Evolutionary conservation across 139 green algal genomes (phyloP).

Genomic region (Closterium sp.): DNA sequence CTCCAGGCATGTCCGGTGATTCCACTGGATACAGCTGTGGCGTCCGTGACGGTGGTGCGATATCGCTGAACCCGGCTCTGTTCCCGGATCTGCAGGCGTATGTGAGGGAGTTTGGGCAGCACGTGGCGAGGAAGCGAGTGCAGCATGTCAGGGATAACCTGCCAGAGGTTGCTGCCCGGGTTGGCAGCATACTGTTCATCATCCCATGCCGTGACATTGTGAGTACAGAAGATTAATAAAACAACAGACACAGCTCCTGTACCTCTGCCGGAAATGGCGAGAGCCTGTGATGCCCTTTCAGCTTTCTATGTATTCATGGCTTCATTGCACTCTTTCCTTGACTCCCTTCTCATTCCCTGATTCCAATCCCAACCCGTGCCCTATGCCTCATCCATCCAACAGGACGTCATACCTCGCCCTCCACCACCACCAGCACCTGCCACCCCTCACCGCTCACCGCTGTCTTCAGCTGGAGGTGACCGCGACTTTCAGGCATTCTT

Average conservation of each 20-base stretch:
- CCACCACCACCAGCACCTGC: not conserved
- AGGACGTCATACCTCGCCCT: not conserved
- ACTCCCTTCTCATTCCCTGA: not conserved
- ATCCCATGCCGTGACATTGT: not conserved
- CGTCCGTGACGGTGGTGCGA: not conserved
- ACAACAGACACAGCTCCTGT: no score
- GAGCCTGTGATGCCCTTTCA: no score
- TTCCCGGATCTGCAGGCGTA: not conserved
- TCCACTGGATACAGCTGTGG: not conserved
- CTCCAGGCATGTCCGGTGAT: not conserved
- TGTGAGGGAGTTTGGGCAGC: not conserved
- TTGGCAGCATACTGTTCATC: not conserved
- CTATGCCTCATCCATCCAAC: not conserved
- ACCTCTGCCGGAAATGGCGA: no score
- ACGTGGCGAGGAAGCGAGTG: not conserved
- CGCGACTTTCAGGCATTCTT: not conserved
- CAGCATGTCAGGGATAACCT: not conserved
- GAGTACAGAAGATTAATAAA: no score
- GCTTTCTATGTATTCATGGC: no score
- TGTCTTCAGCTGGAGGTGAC: not conserved
- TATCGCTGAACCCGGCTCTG: not conserved
- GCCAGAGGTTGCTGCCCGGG: not conserved
- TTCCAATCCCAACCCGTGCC: not conserved
- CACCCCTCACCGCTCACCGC: not conserved
- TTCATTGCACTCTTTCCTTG: not conserved